phyloP scores from a whole-genome alignment of 495 filamentous ascomycete species.

The Lophiostoma macrostomum region DNA sequence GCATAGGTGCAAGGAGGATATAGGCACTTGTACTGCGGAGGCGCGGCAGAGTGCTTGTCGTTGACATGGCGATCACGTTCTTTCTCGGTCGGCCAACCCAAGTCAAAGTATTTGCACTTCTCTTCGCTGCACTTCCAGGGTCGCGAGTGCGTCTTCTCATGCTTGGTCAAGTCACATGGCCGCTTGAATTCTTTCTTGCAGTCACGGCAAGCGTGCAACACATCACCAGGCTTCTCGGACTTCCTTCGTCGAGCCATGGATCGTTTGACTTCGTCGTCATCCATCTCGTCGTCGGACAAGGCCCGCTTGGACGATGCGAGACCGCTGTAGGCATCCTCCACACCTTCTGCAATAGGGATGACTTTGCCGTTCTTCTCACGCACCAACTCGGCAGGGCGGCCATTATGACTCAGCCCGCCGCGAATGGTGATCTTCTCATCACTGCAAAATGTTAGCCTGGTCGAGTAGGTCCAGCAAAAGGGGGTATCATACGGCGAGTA shows the following conservation, averaged over 20 bases:
- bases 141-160: conserved; percentile 93
- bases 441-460: conserved; percentile 39
- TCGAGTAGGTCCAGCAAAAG: neutral
- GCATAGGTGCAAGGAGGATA: conserved; percentile 85
- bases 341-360: conserved; percentile 61
- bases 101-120: conserved; percentile 78
- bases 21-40: conserved; percentile 75
- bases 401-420: conserved; percentile 73
- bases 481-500: conserved; percentile 41
- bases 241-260: conserved; percentile 92
- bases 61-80: conserved; percentile 93
- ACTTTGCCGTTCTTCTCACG: conserved; percentile 68
- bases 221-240: conserved; percentile 51
- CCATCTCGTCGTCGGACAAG: conserved; percentile 35
- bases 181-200: conserved; percentile 92
- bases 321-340: conserved; percentile 5
- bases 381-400: conserved; percentile 73
- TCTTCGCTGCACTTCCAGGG: conserved; percentile 85
- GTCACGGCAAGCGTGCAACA: conserved; percentile 39
- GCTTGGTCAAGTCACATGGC: conserved; percentile 89
- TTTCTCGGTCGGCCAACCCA: conserved; percentile 96
- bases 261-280: conserved; percentile 73
- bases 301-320: conserved; percentile 26
- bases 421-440: conserved; percentile 68
- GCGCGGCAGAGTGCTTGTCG: conserved; percentile 83